Evolutionary conservation across 2,329 filamentous ascomycete species (phyloP), one percentile per base, ranked within the genome.

Genomic region (Chaetomium sp.): DNA sequence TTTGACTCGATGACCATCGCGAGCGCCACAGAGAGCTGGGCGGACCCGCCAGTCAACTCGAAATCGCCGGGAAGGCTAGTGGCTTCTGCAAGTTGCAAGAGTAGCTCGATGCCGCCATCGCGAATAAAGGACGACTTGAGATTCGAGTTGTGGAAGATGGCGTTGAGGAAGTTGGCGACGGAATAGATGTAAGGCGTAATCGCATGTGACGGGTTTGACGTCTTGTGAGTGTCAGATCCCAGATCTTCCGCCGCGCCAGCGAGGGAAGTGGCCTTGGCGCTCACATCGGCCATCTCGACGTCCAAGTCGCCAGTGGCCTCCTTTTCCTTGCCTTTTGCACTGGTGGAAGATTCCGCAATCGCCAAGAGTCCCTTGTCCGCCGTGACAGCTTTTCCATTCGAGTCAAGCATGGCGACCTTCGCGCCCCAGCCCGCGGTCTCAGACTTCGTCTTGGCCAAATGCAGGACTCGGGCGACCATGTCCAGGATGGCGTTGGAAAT

Each of bases 401-500:
- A 69, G 59, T 81, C 78, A 45, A 80, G 76, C 14, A 83, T 75
- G 75, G 88, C 85, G 14, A 99, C 76, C 66, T 91, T 95, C 0
- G 88, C 84, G 49, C 94, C 94, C 73, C 88, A 85, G 34, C 86
- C 86, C 52, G 82, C 76, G 42, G 80, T 78, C 65, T 79, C 79
- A 2, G 89, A 86, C 67, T 89, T 88, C 43, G 79, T 77, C 50
- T 82, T 81, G 61, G 87, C 90, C 32, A 96, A 74, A 61, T 87
- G 79, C 42, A 85, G 82, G 38, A 99, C 87, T 52, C 90, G 84
- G 37, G 86, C 86, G 58, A 96, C 83, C 89, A 97, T 95, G 60
- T 91, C 85, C 57, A 95, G 80, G 12, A 96, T 84, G n/a, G 89
- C 87, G 60, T 88, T 86, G 59, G 92, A 84, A 57, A 99, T 94